Conservation (phyloP, 2,329 filamentous ascomycete genomes). For the Leptographium procerum region DNA sequence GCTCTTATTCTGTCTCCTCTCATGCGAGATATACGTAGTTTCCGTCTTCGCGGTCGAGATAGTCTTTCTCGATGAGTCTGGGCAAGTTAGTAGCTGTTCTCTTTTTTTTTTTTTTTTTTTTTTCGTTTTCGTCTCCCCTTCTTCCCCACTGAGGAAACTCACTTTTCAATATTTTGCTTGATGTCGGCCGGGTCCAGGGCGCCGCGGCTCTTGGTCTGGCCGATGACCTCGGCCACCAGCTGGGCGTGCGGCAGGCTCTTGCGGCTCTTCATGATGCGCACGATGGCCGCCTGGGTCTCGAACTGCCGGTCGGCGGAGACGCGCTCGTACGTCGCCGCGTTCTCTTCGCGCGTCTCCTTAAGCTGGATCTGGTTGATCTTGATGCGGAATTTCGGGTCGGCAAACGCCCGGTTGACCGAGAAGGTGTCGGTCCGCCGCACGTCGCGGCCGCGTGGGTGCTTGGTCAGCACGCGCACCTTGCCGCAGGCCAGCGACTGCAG, state of each 20-base stretch:
- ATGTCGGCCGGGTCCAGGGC: slow-evolving; percentile 79
- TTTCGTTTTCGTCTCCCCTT: background rate
- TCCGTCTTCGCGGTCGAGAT: slow-evolving; percentile 69
- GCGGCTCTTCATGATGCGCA: slow-evolving; percentile 90
- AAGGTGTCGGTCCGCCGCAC: slow-evolving; percentile 73
- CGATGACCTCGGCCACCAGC: slow-evolving; percentile 84
- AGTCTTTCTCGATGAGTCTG: slow-evolving; percentile 86
- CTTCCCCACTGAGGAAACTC: slow-evolving; percentile 19
- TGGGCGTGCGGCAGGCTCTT: slow-evolving; percentile 82
- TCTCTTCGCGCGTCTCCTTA: slow-evolving; percentile 91
- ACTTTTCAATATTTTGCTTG: slow-evolving; percentile 96
- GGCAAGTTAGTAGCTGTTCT: background rate
- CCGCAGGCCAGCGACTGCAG: slow-evolving; percentile 92
- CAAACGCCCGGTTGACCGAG: slow-evolving; percentile 65
- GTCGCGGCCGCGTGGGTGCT: slow-evolving; percentile 76
- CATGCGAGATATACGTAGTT: slow-evolving; percentile 61
- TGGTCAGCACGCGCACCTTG: slow-evolving; percentile 71
- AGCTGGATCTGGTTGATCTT: slow-evolving; percentile 99
- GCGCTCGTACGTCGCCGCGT: slow-evolving; percentile 83
- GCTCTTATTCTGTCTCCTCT: background rate
- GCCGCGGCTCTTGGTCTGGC: slow-evolving; percentile 75
- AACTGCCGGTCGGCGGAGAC: slow-evolving; percentile 85
- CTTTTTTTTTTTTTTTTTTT: background rate
- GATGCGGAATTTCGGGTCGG: slow-evolving; percentile 73
- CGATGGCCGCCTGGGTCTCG: slow-evolving; percentile 93